Evolutionary conservation across 202 grass and related monocot genomes (phyloP).

Genomic region (Schoenoplectus tabernaemontani): DNA sequence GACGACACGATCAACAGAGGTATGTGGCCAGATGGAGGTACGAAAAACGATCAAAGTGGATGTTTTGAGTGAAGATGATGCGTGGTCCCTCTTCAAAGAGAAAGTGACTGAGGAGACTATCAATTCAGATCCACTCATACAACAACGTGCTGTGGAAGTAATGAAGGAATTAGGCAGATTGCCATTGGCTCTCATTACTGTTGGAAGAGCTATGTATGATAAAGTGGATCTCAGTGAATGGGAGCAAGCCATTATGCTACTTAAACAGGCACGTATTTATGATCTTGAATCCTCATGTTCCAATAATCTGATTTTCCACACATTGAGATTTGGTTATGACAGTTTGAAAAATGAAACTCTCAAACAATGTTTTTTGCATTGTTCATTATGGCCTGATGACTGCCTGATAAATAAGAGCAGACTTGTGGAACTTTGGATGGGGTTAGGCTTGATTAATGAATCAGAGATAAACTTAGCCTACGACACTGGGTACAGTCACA

Average conservation of each 20-base stretch:
- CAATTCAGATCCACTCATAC: conserved; percentile 10
- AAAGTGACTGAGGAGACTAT: conserved; percentile 32
- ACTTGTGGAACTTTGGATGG: background rate
- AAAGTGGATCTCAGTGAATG: background rate
- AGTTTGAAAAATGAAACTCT: background rate
- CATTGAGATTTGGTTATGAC: conserved; percentile 25
- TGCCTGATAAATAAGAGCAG: background rate
- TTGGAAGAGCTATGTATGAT: conserved; percentile 39
- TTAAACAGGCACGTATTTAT: background rate
- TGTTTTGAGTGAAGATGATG: conserved; percentile 26
- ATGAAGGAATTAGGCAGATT: conserved; percentile 34
- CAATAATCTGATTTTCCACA: background rate
- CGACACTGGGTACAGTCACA: conserved; percentile 1
- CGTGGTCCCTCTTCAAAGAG: conserved; percentile 45
- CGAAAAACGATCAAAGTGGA: conserved; percentile 38
- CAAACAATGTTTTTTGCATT: too few relatives aligned
- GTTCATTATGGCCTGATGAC: conserved; percentile 24
- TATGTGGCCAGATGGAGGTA: conserved; percentile 45
- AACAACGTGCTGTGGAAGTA: conserved; percentile 32
- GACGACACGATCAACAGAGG: conserved; percentile 29
- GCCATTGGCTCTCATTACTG: conserved; percentile 33
- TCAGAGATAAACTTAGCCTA: conserved; percentile 11
- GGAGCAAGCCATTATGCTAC: background rate
- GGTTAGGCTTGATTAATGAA: too few relatives aligned
- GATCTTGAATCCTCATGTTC: background rate